These are phyloP conservation scores for Colletotrichum costaricense DNA, from an alignment of 2,329 filamentous ascomycete genomes.

Conservation along the genomic window DNA sequence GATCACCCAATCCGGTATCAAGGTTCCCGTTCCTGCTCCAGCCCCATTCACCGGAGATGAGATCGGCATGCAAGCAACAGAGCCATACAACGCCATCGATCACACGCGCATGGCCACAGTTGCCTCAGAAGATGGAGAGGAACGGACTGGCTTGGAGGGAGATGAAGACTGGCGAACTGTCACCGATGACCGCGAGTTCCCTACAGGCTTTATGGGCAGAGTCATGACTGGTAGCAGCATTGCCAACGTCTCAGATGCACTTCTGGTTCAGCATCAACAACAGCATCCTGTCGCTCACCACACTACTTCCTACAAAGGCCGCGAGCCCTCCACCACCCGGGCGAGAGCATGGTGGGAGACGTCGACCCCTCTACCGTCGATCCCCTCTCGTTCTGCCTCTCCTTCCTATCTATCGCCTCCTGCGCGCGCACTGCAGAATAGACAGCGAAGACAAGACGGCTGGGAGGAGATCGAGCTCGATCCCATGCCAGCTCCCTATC, in stretches of 20 bases:
- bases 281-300: not conserved
- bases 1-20: slow-evolving; percentile 24
- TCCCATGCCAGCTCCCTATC: not conserved
- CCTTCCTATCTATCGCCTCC: slow-evolving; percentile 5
- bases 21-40: slow-evolving; percentile 16
- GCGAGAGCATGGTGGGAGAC: slow-evolving; percentile 23
- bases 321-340: not conserved
- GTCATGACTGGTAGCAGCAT: slow-evolving; percentile 37
- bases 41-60: not conserved
- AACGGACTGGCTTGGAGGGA: slow-evolving; percentile 3
- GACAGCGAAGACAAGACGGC: not conserved
- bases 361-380: too few species aligned
- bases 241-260: slow-evolving; percentile 34
- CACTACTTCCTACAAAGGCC: not conserved
- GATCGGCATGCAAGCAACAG: not conserved
- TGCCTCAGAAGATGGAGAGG: not conserved
- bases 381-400: not conserved
- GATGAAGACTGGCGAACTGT: slow-evolving; percentile 36
- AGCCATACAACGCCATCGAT: slow-evolving; percentile 23
- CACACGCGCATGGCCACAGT: slow-evolving; percentile 9
- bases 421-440: not conserved
- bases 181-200: slow-evolving; percentile 26
- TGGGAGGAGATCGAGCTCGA: slow-evolving; percentile 29
- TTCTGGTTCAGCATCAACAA: slow-evolving; percentile 2
- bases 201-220: slow-evolving; percentile 16